These are phyloP conservation scores for Xylaria arbuscula DNA, from an alignment of 2,329 filamentous ascomycete species.

Conservation along the genomic window DNA sequence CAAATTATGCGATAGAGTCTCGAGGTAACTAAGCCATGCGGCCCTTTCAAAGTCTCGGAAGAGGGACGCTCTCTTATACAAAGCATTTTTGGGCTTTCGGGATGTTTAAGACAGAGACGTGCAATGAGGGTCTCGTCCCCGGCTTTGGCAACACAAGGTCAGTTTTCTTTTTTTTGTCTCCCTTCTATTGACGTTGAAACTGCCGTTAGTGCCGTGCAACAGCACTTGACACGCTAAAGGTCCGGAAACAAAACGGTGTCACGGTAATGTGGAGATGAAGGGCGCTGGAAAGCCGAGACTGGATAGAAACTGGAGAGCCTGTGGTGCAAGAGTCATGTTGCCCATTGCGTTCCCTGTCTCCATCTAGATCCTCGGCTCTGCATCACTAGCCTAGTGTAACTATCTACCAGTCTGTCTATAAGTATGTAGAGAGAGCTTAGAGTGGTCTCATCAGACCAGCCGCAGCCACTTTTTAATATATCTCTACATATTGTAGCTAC, in stretches of 20 bases:
- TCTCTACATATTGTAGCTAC: constrained; percentile 46
- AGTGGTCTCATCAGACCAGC: constrained; percentile 36
- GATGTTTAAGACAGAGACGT: constrained; percentile 11
- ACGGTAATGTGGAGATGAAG: constrained; percentile 40
- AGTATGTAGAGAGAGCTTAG: constrained; percentile 26
- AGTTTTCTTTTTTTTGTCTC: constrained; percentile 21
- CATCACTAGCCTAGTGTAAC: constrained; percentile 38
- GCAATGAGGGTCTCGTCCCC: constrained; percentile 8
- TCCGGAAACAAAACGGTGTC: constrained; percentile 39
- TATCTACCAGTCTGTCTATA: constrained; percentile 17
- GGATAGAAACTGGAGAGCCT: constrained; percentile 34
- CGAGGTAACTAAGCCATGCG: constrained; percentile 49
- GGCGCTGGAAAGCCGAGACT: constrained; percentile 30
- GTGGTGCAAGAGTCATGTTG: constrained; percentile 29
- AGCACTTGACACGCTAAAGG: constrained; percentile 33
- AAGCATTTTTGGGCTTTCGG: not conserved
- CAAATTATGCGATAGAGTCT: constrained; percentile 20
- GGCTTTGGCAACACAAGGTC: constrained; percentile 34
- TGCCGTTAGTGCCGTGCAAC: constrained; percentile 38
- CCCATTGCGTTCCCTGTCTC: constrained; percentile 26
- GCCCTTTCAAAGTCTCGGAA: constrained; percentile 42
- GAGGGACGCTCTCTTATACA: constrained; percentile 36
- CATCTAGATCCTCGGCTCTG: constrained; percentile 42
- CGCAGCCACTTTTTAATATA: constrained; percentile 45
- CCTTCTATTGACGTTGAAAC: constrained; percentile 33